These are phyloP conservation scores for Pythium apleroticum DNA, from an alignment of 352 stramenopile genomes.

Conservation along the genomic window DNA sequence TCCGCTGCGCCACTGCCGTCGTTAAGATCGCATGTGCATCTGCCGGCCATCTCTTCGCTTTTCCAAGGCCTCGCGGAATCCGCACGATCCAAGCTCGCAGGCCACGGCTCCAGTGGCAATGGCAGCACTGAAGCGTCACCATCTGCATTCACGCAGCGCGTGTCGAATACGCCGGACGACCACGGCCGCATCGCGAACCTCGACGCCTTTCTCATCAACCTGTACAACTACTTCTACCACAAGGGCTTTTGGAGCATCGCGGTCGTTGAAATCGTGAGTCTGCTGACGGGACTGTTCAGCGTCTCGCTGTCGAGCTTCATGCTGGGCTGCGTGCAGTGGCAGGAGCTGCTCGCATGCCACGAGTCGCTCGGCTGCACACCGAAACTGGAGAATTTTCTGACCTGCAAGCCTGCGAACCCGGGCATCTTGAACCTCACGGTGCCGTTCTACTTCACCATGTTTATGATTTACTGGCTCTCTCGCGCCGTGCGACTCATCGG, in stretches of 20 bases:
- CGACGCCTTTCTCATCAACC: constrained; percentile 89
- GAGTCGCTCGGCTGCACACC: constrained; percentile 80
- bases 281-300: constrained; percentile 95
- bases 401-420: constrained; percentile 57
- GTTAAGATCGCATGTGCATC: constrained; percentile 65
- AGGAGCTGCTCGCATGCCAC: constrained; percentile 79
- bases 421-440: constrained; percentile 65
- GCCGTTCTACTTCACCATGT: constrained; percentile 93
- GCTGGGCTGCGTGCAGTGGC: constrained; percentile 96
- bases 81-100: constrained; percentile 40
- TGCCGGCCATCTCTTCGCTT: constrained; percentile 75
- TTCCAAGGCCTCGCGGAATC: constrained; percentile 70
- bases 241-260: constrained; percentile 92
- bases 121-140: background rate
- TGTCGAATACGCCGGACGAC: constrained; percentile 60
- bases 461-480: constrained; percentile 92
- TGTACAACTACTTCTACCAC: constrained; percentile 96
- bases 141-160: constrained; percentile 4
- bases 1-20: constrained; percentile 46
- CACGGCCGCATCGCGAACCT: constrained; percentile 80
- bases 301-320: constrained; percentile 94
- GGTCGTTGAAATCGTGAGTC: constrained; percentile 87
- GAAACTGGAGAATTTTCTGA: constrained; percentile 68
- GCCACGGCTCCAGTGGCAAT: background rate
- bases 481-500: constrained; percentile 79